phyloP scores from a whole-genome alignment of 2,329 filamentous ascomycete genomes.

The Monilinia laxa region DNA sequence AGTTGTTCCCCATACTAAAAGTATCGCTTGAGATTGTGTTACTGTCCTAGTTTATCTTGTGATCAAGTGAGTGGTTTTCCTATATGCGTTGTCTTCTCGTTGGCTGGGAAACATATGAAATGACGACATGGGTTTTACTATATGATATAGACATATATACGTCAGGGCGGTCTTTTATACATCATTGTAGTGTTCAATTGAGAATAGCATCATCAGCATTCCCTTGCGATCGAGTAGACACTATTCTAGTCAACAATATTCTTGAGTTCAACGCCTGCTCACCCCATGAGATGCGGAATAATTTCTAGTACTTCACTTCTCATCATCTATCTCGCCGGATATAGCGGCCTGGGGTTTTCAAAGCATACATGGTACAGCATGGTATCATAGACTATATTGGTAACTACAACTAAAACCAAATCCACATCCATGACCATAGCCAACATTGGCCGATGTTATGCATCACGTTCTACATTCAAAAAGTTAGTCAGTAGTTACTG shows the following conservation, averaged over 20 bases:
- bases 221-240: background rate
- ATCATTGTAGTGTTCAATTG: background rate
- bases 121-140: background rate
- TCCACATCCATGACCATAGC: background rate
- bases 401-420: background rate
- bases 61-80: background rate
- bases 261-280: background rate
- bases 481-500: background rate
- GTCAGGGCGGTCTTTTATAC: background rate
- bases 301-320: background rate
- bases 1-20: background rate
- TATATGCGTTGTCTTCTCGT: constrained; percentile 6
- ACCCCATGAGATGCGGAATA: background rate
- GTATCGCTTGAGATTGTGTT: constrained; percentile 7
- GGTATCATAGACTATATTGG: background rate
- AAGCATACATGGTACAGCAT: background rate
- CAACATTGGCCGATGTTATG: background rate
- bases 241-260: background rate
- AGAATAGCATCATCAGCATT: background rate
- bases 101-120: constrained; percentile 1
- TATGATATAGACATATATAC: background rate
- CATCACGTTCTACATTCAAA: background rate
- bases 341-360: background rate
- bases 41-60: constrained; percentile 2
- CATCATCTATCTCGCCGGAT: background rate